These are phyloP conservation scores for Backusella westeae DNA, from an alignment of 192 early-diverging fungal genomes.

Conservation along the genomic window DNA sequence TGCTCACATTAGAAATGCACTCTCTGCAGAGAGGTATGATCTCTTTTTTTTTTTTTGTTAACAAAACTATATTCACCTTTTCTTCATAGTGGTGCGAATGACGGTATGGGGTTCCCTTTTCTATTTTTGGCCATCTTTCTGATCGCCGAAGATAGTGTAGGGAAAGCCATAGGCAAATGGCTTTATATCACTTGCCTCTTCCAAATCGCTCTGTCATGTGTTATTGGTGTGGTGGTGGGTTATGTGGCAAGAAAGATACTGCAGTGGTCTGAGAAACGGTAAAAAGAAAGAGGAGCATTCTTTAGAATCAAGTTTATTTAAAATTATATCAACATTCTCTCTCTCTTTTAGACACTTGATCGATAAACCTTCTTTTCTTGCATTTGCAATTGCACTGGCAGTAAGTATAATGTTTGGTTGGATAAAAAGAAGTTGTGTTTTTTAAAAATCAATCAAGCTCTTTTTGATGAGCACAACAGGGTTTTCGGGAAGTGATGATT, in stretches of 20 bases:
- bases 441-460: slow-evolving; percentile 27
- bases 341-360: slow-evolving; percentile 46
- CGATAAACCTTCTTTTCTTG: slow-evolving; percentile 85
- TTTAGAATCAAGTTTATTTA: not conserved
- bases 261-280: slow-evolving; percentile 58
- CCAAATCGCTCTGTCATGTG: slow-evolving; percentile 67
- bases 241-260: slow-evolving; percentile 66
- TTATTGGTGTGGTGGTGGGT: slow-evolving; percentile 75
- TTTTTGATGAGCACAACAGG: slow-evolving; percentile 71
- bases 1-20: slow-evolving; percentile 63
- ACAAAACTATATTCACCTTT: not conserved
- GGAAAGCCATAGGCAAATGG: slow-evolving; percentile 76
- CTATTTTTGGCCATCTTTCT: slow-evolving; percentile 76
- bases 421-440: not conserved
- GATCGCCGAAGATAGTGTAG: slow-evolving; percentile 49
- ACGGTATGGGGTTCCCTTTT: slow-evolving; percentile 86
- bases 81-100: slow-evolving; percentile 73
- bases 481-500: slow-evolving; percentile 70
- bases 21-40: slow-evolving; percentile 68
- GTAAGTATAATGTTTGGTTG: slow-evolving; percentile 31
- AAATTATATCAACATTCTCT: not conserved
- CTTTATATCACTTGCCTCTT: slow-evolving; percentile 74
- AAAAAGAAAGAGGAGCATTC: not conserved
- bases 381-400: slow-evolving; percentile 81
- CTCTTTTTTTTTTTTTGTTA: not conserved